These are phyloP conservation scores for Fusarium mundagurra DNA, from an alignment of 2,329 filamentous ascomycete genomes.

Conservation along the genomic window DNA sequence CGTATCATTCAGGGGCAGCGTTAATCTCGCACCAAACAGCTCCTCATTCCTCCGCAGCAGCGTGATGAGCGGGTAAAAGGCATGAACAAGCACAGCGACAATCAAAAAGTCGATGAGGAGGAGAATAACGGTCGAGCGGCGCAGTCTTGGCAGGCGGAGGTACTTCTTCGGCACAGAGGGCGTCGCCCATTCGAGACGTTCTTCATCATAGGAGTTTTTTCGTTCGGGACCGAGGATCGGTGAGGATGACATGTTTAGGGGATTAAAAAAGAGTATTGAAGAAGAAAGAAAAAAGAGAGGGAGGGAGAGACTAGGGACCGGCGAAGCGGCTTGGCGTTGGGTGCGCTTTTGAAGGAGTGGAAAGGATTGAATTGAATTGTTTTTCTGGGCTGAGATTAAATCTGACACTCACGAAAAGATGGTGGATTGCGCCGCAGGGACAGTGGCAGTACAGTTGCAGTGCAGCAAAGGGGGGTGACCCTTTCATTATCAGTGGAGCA, in stretches of 20 bases:
- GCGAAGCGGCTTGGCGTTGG: background rate
- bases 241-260: slow-evolving; percentile 10
- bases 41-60: slow-evolving; percentile 64
- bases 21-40: slow-evolving; percentile 43
- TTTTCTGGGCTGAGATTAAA: background rate
- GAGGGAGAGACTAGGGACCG: background rate
- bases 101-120: slow-evolving; percentile 69
- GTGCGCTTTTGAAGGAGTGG: slow-evolving; percentile 7
- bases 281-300: background rate
- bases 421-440: background rate
- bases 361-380: background rate
- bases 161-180: slow-evolving; percentile 37
- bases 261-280: background rate
- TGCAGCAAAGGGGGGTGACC: slow-evolving; percentile 4
- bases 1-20: slow-evolving; percentile 68
- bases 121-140: slow-evolving; percentile 63
- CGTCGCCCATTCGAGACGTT: slow-evolving; percentile 39
- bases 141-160: slow-evolving; percentile 33
- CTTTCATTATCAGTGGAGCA: slow-evolving; percentile 14
- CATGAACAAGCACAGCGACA: slow-evolving; percentile 71
- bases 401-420: background rate
- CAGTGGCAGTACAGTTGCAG: background rate
- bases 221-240: slow-evolving; percentile 20
- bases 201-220: slow-evolving; percentile 37
- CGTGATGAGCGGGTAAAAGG: slow-evolving; percentile 76